phyloP scores from a whole-genome alignment of 129 eudicot genomes.

The Flaveria robusta region DNA sequence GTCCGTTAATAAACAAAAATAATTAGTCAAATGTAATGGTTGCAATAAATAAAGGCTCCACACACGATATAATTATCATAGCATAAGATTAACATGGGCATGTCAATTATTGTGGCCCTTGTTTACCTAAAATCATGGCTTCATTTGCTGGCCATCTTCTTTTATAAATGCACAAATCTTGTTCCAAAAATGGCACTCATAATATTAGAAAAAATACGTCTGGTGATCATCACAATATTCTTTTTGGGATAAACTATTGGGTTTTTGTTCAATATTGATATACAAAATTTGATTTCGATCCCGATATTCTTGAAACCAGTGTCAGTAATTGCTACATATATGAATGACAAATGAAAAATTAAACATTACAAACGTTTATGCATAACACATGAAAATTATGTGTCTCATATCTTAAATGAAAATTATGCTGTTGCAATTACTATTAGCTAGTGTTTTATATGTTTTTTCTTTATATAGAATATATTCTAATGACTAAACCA shows the following conservation, averaged over 20 bases:
- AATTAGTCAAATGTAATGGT: conserved; percentile 4
- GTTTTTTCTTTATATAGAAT: too few relatives aligned
- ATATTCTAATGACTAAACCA: background rate
- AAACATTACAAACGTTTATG: too few relatives aligned
- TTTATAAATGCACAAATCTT: conserved; percentile 30
- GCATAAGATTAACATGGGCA: conserved; percentile 27
- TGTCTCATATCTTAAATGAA: too few relatives aligned
- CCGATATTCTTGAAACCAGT: background rate
- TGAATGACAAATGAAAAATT: background rate
- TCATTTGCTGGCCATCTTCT: conserved; percentile 36
- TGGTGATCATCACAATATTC: background rate
- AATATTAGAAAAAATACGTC: conserved; percentile 9
- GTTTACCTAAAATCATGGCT: conserved; percentile 34
- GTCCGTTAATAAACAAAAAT: background rate
- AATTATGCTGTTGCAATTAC: too few relatives aligned
- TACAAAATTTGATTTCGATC: background rate
- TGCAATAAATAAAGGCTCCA: conserved; percentile 23
- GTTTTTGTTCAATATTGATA: background rate
- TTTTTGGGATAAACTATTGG: background rate
- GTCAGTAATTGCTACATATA: background rate
- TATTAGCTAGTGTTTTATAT: too few relatives aligned
- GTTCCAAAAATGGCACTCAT: conserved; percentile 20
- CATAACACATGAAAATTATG: too few relatives aligned
- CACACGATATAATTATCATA: conserved; percentile 15
- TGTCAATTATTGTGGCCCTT: conserved; percentile 35